Evolutionary conservation across 2,329 filamentous ascomycete species (phyloP).

Genomic region (Blastomyces parvus): DNA sequence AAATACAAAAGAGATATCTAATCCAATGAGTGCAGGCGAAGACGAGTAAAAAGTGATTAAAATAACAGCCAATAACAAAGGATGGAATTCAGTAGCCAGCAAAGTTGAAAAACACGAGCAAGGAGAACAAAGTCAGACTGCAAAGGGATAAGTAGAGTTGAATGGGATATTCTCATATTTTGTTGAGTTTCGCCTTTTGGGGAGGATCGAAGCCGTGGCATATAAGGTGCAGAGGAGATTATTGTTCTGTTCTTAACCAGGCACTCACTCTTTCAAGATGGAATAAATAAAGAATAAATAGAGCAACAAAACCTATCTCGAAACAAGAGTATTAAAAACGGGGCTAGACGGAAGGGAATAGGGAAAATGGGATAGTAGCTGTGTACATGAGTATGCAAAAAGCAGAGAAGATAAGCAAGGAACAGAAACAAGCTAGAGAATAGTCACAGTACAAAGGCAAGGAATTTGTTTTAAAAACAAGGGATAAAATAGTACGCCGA

Average conservation of each 20-base stretch:
- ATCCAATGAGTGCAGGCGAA: background rate
- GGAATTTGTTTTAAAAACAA: background rate
- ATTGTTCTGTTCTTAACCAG: background rate
- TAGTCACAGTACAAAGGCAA: slow-evolving; percentile 2
- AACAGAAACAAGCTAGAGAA: slow-evolving; percentile 11
- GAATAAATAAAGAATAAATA: background rate
- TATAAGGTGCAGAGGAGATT: background rate
- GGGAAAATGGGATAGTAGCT: slow-evolving; percentile 13
- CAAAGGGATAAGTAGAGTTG: background rate
- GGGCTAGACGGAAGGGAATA: background rate
- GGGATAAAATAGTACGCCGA: slow-evolving; percentile 9
- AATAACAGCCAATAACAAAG: slow-evolving; percentile 1
- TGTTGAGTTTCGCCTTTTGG: background rate
- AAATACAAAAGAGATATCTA: slow-evolving; percentile 17
- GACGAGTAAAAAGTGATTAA: slow-evolving; percentile 3
- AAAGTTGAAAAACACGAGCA: background rate
- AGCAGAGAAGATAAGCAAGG: slow-evolving; percentile 10
- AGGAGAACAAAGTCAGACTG: background rate
- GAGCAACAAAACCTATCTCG: background rate
- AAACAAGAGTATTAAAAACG: background rate
- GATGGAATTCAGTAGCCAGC: background rate
- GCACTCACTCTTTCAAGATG: background rate
- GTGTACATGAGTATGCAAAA: slow-evolving; percentile 21
- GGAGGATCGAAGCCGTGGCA: background rate
- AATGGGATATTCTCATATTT: background rate